phyloP scores from a whole-genome alignment of 495 filamentous ascomycete species.

The Penicillium simplicissimum region DNA sequence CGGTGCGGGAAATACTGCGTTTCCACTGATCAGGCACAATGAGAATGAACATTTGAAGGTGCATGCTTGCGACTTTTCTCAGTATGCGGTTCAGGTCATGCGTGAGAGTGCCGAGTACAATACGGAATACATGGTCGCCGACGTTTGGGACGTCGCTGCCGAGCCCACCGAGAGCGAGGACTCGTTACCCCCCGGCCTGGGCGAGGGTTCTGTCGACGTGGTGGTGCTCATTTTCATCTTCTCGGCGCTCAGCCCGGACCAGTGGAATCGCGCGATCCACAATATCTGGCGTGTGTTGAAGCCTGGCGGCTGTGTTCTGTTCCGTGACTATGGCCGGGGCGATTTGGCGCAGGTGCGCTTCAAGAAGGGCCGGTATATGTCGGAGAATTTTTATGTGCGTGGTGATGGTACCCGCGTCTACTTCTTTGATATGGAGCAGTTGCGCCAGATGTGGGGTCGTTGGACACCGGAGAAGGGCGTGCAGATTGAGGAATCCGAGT shows the following conservation, averaged over 20 bases:
- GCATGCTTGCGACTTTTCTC: slow-evolving; percentile 92
- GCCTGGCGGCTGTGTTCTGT: slow-evolving; percentile 84
- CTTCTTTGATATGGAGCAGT: slow-evolving; percentile 87
- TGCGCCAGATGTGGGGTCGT: slow-evolving; percentile 76
- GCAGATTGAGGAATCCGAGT: slow-evolving; percentile 18
- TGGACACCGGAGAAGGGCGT: slow-evolving; percentile 43
- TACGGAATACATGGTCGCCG: slow-evolving; percentile 68
- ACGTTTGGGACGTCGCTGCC: slow-evolving; percentile 86
- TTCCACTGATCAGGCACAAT: slow-evolving; percentile 80
- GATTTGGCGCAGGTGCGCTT: slow-evolving; percentile 96
- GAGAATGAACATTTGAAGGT: slow-evolving; percentile 75
- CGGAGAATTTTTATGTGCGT: slow-evolving; percentile 94
- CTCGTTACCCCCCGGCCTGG: slow-evolving; percentile 70
- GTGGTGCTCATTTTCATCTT: slow-evolving; percentile 96
- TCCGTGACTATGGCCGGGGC: slow-evolving; percentile 93
- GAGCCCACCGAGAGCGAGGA: slow-evolving; percentile 40
- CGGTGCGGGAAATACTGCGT: slow-evolving; percentile 94
- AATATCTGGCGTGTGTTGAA: slow-evolving; percentile 84
- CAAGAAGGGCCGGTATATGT: slow-evolving; percentile 87
- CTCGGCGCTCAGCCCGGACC: slow-evolving; percentile 79
- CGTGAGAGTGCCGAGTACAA: slow-evolving; percentile 67
- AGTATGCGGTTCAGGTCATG: slow-evolving; percentile 87
- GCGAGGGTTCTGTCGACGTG: slow-evolving; percentile 76
- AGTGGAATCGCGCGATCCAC: slow-evolving; percentile 79
- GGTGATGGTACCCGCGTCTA: slow-evolving; percentile 97